Evolutionary conservation across 177 flowering plant species (phyloP).

Genomic region (Vitis hybrid): DNA sequence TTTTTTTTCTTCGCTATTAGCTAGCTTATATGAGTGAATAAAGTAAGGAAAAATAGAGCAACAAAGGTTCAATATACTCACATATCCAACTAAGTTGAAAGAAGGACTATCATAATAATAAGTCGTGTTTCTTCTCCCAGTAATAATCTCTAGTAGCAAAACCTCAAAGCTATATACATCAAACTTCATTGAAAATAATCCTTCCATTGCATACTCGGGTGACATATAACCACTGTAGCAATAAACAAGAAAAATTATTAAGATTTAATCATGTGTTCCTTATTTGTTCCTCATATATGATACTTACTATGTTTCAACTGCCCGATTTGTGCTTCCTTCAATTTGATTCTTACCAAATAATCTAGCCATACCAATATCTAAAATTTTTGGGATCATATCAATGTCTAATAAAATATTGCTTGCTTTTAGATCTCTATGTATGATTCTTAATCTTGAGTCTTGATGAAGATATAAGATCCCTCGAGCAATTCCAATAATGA

Average conservation of each 20-base stretch:
- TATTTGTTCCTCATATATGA: too few relatives aligned
- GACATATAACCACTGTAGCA: conserved; percentile 26
- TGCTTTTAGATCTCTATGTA: conserved; percentile 68
- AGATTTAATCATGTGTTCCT: too few relatives aligned
- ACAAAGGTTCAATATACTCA: not conserved
- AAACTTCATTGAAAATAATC: conserved; percentile 14
- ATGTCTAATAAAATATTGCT: conserved; percentile 59
- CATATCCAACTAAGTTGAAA: conserved; percentile 14
- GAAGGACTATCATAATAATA: not conserved
- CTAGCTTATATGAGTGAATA: too few relatives aligned
- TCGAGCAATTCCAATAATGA: conserved; percentile 54
- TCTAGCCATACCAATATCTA: conserved; percentile 71
- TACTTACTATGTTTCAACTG: conserved; percentile 66
- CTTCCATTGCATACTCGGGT: conserved; percentile 24
- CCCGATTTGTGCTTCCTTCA: conserved; percentile 43
- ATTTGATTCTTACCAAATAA: conserved; percentile 45
- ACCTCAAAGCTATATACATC: conserved; percentile 23
- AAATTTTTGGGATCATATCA: conserved; percentile 55
- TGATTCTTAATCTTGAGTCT: conserved; percentile 58
- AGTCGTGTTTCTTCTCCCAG: conserved; percentile 6
- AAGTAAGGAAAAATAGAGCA: too few relatives aligned
- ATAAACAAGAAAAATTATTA: not conserved
- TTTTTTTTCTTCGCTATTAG: too few relatives aligned
- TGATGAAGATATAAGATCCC: conserved; percentile 66
- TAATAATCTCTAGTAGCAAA: conserved; percentile 13